phyloP scores from a whole-genome alignment of 441 rosid species.

The Corymbia citriodora region DNA sequence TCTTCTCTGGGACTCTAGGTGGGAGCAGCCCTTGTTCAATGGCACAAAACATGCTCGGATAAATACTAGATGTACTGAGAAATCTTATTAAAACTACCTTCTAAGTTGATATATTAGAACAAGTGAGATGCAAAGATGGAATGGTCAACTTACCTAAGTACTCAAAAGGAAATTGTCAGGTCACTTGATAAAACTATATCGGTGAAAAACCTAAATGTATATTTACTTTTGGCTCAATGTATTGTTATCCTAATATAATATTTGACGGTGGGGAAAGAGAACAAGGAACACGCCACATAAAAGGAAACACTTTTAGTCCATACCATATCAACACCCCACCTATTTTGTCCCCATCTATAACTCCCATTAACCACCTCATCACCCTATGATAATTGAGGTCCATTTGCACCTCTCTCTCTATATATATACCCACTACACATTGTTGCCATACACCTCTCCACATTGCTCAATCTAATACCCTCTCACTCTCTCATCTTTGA shows the following conservation, averaged over 20 bases:
- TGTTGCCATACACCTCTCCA: background rate
- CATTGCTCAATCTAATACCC: background rate
- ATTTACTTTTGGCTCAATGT: background rate
- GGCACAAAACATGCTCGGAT: background rate
- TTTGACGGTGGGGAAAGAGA: background rate
- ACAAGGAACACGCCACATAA: background rate
- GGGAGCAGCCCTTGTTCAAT: background rate
- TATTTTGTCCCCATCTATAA: background rate
- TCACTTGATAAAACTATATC: background rate
- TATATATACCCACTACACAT: conserved; percentile 1
- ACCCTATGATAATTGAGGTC: background rate
- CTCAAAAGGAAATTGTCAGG: background rate
- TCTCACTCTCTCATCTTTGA: background rate
- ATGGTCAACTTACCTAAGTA: background rate
- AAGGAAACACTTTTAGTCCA: background rate
- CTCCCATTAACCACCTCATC: conserved; percentile 3
- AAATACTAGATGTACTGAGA: background rate
- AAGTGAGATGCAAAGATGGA: background rate
- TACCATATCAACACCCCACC: background rate
- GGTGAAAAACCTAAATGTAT: background rate
- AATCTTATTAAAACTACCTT: background rate
- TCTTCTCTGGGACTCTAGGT: background rate
- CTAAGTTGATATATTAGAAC: background rate
- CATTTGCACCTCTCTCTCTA: background rate
- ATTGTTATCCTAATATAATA: background rate